Percentiles rank a stretch among this genome's conserved stretches.
These are phyloP conservation scores for Phtheirospermum japonicum DNA, from an alignment of 257 asterid species.

Conservation along the genomic window DNA sequence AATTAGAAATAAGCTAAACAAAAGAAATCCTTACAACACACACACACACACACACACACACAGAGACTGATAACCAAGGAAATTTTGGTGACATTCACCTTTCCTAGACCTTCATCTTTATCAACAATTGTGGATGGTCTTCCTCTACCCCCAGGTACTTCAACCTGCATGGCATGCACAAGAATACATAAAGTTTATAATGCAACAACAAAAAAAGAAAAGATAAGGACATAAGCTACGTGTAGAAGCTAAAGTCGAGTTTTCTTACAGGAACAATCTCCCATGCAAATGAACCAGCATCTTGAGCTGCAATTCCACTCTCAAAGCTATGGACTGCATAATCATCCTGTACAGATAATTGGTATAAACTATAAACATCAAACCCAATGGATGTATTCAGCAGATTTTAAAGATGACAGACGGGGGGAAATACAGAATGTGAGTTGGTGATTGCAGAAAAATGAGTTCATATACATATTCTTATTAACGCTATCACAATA, in stretches of 20 bases:
- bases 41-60: no score
- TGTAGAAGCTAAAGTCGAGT: constrained; percentile 17
- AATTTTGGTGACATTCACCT: constrained; percentile 49
- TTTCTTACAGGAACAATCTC: constrained; percentile 83
- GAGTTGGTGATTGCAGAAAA: neutral
- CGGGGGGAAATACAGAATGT: neutral
- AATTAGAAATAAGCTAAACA: neutral
- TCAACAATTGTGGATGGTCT: constrained; percentile 83
- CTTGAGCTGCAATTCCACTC: constrained; percentile 98
- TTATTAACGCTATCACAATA: neutral
- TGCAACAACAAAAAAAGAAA: constrained; percentile 2
- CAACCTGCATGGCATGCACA: constrained; percentile 64
- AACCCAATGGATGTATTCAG: neutral
- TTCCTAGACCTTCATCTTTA: constrained; percentile 95
- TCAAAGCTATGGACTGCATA: constrained; percentile 93
- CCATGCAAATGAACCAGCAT: constrained; percentile 78
- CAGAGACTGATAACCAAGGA: neutral
- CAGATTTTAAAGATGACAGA: constrained; percentile 8
- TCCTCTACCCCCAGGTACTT: constrained; percentile 98
- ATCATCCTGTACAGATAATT: constrained; percentile 52
- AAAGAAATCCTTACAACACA: neutral
- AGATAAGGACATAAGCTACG: constrained; percentile 11
- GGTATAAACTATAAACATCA: constrained; percentile 25
- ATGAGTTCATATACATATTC: neutral
- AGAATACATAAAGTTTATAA: constrained; percentile 23